Evolutionary conservation across 352 stramenopile genomes (phyloP).

Genomic region (Plasmopara muralis): DNA sequence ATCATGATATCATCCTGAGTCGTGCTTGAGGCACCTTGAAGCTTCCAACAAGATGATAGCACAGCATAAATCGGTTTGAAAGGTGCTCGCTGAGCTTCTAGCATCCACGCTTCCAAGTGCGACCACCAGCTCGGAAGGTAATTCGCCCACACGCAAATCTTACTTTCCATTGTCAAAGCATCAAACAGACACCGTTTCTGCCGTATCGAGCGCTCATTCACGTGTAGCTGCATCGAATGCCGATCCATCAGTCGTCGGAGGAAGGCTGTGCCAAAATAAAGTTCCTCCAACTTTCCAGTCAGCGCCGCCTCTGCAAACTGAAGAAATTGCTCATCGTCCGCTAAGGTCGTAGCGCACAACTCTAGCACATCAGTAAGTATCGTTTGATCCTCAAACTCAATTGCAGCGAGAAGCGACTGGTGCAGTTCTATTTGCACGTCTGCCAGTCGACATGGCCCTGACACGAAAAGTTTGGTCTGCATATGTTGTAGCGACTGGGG

Average conservation of each 20-base stretch:
- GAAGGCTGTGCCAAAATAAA: conserved; percentile 19
- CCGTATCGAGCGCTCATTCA: neutral
- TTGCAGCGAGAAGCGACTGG: conserved; percentile 21
- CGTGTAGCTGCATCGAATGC: neutral
- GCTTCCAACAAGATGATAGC: conserved; percentile 8
- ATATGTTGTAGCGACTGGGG: conserved; percentile 29
- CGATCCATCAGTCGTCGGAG: conserved; percentile 23
- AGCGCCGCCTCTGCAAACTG: conserved; percentile 22
- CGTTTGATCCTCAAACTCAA: conserved; percentile 9
- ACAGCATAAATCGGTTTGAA: conserved; percentile 23
- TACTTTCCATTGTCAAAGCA: conserved; percentile 16
- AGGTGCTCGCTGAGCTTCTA: conserved; percentile 25
- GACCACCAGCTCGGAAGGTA: conserved; percentile 32
- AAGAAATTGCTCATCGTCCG: conserved; percentile 27
- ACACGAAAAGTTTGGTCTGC: conserved; percentile 30
- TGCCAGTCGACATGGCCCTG: conserved; percentile 15
- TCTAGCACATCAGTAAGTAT: conserved; percentile 24
- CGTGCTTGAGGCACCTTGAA: neutral
- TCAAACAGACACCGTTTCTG: conserved; percentile 21
- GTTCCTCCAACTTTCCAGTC: conserved; percentile 10
- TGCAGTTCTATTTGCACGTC: conserved; percentile 26
- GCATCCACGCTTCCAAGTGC: conserved; percentile 37
- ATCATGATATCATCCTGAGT: neutral
- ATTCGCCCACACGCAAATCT: conserved; percentile 33
- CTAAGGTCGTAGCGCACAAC: conserved; percentile 16